Evolutionary conservation across 139 green algal species (phyloP).

Genomic region (Chlorella sp.): DNA sequence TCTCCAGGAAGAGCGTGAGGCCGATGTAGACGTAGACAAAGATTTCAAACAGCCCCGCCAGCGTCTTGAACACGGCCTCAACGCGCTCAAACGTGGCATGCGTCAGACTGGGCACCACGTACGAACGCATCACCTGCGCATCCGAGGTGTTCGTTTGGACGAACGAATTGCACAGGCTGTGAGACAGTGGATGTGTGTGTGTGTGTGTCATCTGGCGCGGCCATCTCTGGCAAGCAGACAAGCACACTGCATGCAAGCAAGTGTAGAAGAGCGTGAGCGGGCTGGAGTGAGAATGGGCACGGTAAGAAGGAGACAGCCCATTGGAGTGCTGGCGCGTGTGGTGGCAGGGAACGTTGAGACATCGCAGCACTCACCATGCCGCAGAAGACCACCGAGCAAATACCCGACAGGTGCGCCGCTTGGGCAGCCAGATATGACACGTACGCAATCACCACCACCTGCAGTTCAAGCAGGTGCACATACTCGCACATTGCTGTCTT

Average conservation of each 20-base stretch:
- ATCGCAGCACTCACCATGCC: conserved; percentile 45
- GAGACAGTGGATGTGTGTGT: neutral
- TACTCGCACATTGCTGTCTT: neutral
- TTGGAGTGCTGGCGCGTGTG: too few species aligned
- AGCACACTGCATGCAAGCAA: too few species aligned
- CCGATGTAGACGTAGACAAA: conserved; percentile 82
- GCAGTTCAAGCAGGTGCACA: neutral
- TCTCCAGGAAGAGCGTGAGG: conserved; percentile 33
- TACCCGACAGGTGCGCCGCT: conserved; percentile 41
- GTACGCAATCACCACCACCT: conserved; percentile 34
- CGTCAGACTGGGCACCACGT: conserved; percentile 5
- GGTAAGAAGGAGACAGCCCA: too few species aligned
- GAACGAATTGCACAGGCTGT: too few species aligned
- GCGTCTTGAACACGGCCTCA: conserved; percentile 46
- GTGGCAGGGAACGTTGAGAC: too few species aligned
- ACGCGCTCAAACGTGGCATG: neutral
- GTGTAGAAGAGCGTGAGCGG: too few species aligned
- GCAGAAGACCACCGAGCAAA: conserved; percentile 70
- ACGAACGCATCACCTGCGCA: conserved; percentile 3
- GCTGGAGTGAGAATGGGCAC: too few species aligned
- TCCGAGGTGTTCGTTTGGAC: too few species aligned
- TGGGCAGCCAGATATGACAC: conserved; percentile 25
- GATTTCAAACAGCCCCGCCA: conserved; percentile 59
- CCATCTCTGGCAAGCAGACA: too few species aligned
- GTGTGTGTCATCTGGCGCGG: too few species aligned